Evolutionary conservation across 148 eudicot genomes (phyloP).

Genomic region (Cornus controversa): DNA sequence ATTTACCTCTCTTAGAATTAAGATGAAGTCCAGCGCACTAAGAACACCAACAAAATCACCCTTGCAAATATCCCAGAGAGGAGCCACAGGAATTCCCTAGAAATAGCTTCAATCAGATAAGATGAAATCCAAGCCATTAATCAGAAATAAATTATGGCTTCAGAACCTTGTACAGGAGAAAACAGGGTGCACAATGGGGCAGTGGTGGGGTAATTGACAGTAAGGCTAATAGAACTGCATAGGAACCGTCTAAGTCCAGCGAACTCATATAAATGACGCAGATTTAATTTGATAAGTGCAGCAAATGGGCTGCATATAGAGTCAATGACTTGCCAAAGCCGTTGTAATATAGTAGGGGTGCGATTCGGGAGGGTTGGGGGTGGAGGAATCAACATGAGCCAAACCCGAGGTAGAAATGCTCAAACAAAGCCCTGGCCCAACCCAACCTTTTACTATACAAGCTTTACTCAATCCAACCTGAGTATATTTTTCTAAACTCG

Average conservation of each 20-base stretch:
- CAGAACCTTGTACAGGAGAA: neutral
- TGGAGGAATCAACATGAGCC: too few relatives aligned
- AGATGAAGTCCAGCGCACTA: conserved; percentile 83
- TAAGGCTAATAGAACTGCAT: neutral
- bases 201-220: neutral
- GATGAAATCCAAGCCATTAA: conserved; percentile 14
- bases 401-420: too few relatives aligned
- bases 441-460: too few relatives aligned
- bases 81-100: conserved; percentile 88
- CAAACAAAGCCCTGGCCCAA: too few relatives aligned
- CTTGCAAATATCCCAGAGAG: conserved; percentile 82
- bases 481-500: too few relatives aligned
- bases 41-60: conserved; percentile 88
- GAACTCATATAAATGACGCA: neutral
- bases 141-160: neutral
- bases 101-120: conserved; percentile 24
- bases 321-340: neutral
- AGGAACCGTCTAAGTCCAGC: neutral
- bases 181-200: neutral
- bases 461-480: too few relatives aligned
- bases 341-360: neutral
- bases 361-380: too few relatives aligned
- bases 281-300: neutral
- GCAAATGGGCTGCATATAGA: neutral
- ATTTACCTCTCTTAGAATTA: conserved; percentile 87